phyloP scores from a whole-genome alignment of 495 filamentous ascomycete species.

The Talaromyces thailandensis region DNA sequence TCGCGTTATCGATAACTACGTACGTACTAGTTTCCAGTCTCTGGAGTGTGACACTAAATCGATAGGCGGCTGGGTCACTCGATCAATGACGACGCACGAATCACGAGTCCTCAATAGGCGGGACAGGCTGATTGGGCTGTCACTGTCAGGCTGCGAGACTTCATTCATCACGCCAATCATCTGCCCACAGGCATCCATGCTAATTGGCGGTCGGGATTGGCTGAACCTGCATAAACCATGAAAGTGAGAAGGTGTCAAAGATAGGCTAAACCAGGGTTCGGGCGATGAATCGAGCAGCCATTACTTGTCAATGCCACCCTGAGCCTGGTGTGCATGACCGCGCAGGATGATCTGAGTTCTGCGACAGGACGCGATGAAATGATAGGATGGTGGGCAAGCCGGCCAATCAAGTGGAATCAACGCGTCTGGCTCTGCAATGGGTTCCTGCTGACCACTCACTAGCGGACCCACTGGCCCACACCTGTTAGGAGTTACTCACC shows the following conservation, averaged over 20 bases:
- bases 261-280: neutral
- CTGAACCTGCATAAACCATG: neutral
- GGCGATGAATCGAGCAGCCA: neutral
- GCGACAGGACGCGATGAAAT: neutral
- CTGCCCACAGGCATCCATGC: neutral
- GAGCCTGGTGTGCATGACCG: neutral
- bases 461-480: neutral
- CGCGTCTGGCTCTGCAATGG: neutral
- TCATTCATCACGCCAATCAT: neutral
- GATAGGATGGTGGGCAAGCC: neutral
- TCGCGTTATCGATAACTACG: neutral
- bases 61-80: neutral
- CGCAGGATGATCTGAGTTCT: slow-evolving; percentile 2
- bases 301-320: neutral
- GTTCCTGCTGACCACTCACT: slow-evolving; percentile 3
- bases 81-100: neutral
- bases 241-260: neutral
- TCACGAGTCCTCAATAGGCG: neutral
- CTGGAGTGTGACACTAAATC: neutral
- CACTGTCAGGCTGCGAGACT: neutral
- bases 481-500: slow-evolving; percentile 1
- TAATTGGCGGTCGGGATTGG: slow-evolving; percentile 1
- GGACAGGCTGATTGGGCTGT: slow-evolving; percentile 1
- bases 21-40: neutral
- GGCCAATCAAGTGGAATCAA: neutral